These are phyloP conservation scores for Dalbergia oliveri DNA, from an alignment of 306 rosid genomes.

Conservation along the genomic window DNA sequence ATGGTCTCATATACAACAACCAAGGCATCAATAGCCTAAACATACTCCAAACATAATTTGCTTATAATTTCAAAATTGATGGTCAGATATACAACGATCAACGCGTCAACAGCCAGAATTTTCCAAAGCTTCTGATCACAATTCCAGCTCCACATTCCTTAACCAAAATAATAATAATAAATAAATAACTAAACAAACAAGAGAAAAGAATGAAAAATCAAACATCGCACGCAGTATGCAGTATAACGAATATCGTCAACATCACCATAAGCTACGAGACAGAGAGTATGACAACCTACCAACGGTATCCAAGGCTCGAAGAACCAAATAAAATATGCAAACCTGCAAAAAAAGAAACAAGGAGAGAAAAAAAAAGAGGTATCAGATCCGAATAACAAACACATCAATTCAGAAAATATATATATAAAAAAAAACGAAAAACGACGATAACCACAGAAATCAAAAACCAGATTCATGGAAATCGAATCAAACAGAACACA, in stretches of 20 bases:
- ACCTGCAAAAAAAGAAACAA: constrained; percentile 67
- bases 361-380: background rate
- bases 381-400: background rate
- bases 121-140: background rate
- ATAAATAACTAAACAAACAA: background rate
- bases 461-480: background rate
- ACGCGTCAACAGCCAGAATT: background rate
- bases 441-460: background rate
- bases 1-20: constrained; percentile 1
- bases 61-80: constrained; percentile 21
- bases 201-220: background rate
- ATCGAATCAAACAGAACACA: background rate
- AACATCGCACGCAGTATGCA: background rate
- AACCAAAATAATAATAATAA: background rate
- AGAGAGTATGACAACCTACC: constrained; percentile 63
- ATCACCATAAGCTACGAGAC: background rate
- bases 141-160: background rate
- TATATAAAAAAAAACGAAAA: too few species aligned
- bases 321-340: constrained; percentile 91
- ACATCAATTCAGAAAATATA: background rate
- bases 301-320: constrained; percentile 96
- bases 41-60: background rate
- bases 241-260: constrained; percentile 4
- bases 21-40: background rate
- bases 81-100: constrained; percentile 5